Evolutionary conservation across 257 asterid species (phyloP), one percentile per base, ranked within the genome.

Genomic region (Cruciata laevipes): DNA sequence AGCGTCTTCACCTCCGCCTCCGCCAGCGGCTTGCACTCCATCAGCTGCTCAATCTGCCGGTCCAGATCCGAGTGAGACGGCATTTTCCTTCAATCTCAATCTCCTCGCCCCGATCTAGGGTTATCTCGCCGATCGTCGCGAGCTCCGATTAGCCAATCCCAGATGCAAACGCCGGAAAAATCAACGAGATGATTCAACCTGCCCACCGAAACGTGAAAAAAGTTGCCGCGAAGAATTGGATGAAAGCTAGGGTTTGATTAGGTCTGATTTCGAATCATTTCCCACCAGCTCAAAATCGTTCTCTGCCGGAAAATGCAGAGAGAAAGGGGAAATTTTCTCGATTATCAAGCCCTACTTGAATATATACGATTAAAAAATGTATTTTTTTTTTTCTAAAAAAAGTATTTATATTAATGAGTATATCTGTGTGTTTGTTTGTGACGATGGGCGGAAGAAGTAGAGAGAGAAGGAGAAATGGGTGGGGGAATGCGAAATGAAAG

Each of bases 31-130:
- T 90, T 88, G 87, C 97, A 88, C 80, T 86, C 96, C 96, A 86
- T 90, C 89, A 90, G 70, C 63, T 90, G 97, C 81, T 78, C 90
- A 51, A 90, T 78, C 65, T 90, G 96, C 87, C 97, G 78, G 60
- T 90, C 96, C 83, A 90, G 86, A 90, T 90, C 97, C 80, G 80
- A 90, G 58, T 80, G 86, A 72, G 85, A 82, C 78, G 97, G 87
- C 97, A 90, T 90, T 81, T 81, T 82, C 65, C 64, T 77, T 74
- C 51, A 24, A 31, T 3, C 7, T 65, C 38, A 32, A 31, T 59
- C 23, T 5, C 21, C 20, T 61, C 51, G 24, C 44, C 24, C 80
- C 80, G 84, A 85, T 86, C 88, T 75, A 83, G 65, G 60, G 64
- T 49, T 55, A 59, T 51, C 51, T 69, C 55, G 25, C 40, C 52